Conservation (phyloP, 192 early-diverging fungal genomes). For the Coemansia sp. region DNA sequence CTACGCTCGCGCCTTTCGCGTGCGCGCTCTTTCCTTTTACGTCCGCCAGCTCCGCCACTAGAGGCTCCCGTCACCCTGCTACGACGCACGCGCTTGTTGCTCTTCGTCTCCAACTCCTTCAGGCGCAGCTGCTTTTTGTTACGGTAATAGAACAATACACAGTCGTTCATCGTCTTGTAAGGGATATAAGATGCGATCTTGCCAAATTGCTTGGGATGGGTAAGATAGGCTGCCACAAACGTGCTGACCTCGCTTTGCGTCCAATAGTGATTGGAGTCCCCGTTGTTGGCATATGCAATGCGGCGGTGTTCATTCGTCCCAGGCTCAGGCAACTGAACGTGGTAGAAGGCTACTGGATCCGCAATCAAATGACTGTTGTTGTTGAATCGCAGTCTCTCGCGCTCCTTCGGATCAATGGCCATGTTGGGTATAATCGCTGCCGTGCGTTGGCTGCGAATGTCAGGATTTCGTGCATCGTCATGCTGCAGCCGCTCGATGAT, state of each 20-base stretch:
- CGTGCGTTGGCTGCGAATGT: conserved; percentile 67
- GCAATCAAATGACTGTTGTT: conserved; percentile 61
- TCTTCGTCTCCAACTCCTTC: conserved; percentile 61
- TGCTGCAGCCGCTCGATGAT: conserved; percentile 72
- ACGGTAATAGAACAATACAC: conserved; percentile 77
- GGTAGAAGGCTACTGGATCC: conserved; percentile 65
- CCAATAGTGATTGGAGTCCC: conserved; percentile 63
- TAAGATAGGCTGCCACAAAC: conserved; percentile 67
- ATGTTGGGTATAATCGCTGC: conserved; percentile 73
- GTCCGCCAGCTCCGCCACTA: conserved; percentile 8
- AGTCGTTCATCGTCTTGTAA: conserved; percentile 67
- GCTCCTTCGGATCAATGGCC: conserved; percentile 62
- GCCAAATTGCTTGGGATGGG: conserved; percentile 74
- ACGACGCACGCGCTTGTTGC: conserved; percentile 39
- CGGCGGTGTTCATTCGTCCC: conserved; percentile 17
- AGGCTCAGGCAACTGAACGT: conserved; percentile 43
- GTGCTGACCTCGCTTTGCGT: conserved; percentile 62
- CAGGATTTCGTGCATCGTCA: conserved; percentile 71
- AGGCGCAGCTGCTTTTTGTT: conserved; percentile 73
- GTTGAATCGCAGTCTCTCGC: conserved; percentile 56
- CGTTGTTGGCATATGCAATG: conserved; percentile 44
- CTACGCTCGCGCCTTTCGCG: conserved; percentile 35
- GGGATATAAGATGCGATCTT: conserved; percentile 66
- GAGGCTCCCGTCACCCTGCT: conserved; percentile 42
- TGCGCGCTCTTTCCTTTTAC: conserved; percentile 54